Evolutionary conservation across 1,139 yeast genomes (phyloP), one percentile per base, ranked within the genome.

Genomic region (Suhomyces wounanorum): DNA sequence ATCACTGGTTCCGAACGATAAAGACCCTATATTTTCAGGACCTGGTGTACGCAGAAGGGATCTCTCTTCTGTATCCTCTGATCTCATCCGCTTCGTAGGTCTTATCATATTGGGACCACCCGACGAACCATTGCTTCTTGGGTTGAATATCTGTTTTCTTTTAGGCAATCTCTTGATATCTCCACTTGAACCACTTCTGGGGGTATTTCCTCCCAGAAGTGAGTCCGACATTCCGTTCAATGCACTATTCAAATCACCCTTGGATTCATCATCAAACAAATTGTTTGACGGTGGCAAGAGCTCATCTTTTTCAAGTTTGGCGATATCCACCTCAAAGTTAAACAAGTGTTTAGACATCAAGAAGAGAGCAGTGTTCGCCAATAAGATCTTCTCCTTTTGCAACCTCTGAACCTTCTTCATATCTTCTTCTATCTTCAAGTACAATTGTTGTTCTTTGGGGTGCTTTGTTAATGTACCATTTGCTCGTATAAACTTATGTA

Each of bases 281-380:
- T 54, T 58, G 21, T 73, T 81, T 3, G 81, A 69, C 1, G 83
- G 81, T 1, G 95, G 92, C 45, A 91, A 68, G 39, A 87, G 72
- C 17, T 96, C 97, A 52, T 89, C 97, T 45, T 82, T 77, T 60
- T 89, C 96, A 42, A 94, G 72, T 59, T 83, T 82, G 51, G 84
- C 83, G 50, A 92, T 84, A 60, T 89, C 96, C 23, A 83, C 80
- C 60, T 90, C 94, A 44, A 94, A 78, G 59, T 81, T 81, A 49
- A 78, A 77, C 53, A 90, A 72, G 64, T 94, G 96, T 63, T 88
- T 87, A 1, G 94, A 75, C 14, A 91, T 82, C 30, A 87, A 66
- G 62, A 86, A 89, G 45, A 90, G 73, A 1, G 96, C 94, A 1
- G 96, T 90, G 61, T 90, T 89, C 3, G 97, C 89, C 46, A 92